A percentile compares a stretch with the other conserved stretches of the same genome.
These are phyloP conservation scores for Elongisporangium prolatum DNA, from an alignment of 352 stramenopile species.

Conservation along the genomic window DNA sequence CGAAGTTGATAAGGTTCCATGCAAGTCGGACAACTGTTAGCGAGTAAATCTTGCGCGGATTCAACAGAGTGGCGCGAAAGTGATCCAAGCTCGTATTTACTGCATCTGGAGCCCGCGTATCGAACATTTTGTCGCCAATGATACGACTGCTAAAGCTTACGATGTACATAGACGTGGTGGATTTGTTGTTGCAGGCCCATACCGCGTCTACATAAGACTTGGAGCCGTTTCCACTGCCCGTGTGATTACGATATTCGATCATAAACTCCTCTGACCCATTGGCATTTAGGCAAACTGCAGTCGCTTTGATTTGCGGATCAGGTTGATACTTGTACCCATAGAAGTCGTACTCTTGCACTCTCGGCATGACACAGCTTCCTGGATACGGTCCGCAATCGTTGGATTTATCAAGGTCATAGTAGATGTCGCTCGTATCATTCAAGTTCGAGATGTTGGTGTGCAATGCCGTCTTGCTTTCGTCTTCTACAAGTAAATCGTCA, in stretches of 20 bases:
- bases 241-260: slow-evolving; percentile 14
- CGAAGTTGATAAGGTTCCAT: slow-evolving; percentile 32
- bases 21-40: slow-evolving; percentile 36
- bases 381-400: slow-evolving; percentile 21
- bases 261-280: slow-evolving; percentile 25
- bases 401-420: slow-evolving; percentile 9
- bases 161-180: too few relatives aligned
- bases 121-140: slow-evolving; percentile 26
- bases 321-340: slow-evolving; percentile 16
- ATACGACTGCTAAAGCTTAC: slow-evolving; percentile 34
- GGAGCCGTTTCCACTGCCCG: too few relatives aligned
- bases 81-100: slow-evolving; percentile 11
- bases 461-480: slow-evolving; percentile 1
- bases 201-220: background rate
- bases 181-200: slow-evolving; percentile 12
- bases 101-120: background rate
- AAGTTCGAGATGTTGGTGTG: slow-evolving; percentile 11
- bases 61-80: slow-evolving; percentile 11
- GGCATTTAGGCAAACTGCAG: slow-evolving; percentile 25
- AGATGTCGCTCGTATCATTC: slow-evolving; percentile 1
- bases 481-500: slow-evolving; percentile 6
- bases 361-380: slow-evolving; percentile 16
- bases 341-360: slow-evolving; percentile 8
- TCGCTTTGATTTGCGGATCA: too few relatives aligned
- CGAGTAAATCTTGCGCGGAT: slow-evolving; percentile 36